Percentiles rank a stretch among this genome's conserved stretches.
These are phyloP conservation scores for Quercus alba DNA, from an alignment of 306 rosid species.

Conservation along the genomic window DNA sequence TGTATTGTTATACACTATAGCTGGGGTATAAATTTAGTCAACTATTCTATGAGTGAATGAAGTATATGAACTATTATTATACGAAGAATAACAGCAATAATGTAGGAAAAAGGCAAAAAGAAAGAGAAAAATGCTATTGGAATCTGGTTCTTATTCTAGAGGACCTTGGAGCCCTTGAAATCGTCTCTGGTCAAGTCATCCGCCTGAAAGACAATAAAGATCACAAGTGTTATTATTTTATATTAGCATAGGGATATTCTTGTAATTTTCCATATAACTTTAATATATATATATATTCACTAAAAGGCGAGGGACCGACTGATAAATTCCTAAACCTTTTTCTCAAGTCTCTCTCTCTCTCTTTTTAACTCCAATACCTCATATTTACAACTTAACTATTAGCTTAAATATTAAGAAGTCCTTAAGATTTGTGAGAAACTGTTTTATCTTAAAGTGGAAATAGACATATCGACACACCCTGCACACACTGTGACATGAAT, in stretches of 20 bases:
- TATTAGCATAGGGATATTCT: too few relatives aligned
- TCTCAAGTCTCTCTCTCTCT: too few relatives aligned
- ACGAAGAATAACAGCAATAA: neutral
- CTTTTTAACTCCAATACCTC: too few relatives aligned
- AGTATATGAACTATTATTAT: neutral
- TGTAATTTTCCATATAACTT: too few relatives aligned
- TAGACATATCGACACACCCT: neutral
- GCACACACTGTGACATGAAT: neutral
- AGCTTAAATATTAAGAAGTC: neutral
- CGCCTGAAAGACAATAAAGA: slow-evolving; percentile 43
- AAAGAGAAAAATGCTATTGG: neutral
- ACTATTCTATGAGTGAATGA: neutral
- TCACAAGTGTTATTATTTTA: neutral
- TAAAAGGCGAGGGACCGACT: too few relatives aligned
- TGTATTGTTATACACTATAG: neutral
- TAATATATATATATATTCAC: too few relatives aligned
- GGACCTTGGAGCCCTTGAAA: slow-evolving; percentile 89
- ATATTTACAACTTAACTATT: too few relatives aligned
- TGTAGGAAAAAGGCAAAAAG: neutral
- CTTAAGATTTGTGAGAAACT: neutral
- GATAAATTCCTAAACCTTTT: too few relatives aligned
- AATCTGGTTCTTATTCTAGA: neutral
- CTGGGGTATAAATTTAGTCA: neutral
- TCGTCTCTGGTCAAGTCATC: slow-evolving; percentile 70
- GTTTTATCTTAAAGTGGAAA: neutral